Evolutionary conservation across 2,329 filamentous ascomycete genomes (phyloP).

Genomic region (Chrysoporthe austroafricana): DNA sequence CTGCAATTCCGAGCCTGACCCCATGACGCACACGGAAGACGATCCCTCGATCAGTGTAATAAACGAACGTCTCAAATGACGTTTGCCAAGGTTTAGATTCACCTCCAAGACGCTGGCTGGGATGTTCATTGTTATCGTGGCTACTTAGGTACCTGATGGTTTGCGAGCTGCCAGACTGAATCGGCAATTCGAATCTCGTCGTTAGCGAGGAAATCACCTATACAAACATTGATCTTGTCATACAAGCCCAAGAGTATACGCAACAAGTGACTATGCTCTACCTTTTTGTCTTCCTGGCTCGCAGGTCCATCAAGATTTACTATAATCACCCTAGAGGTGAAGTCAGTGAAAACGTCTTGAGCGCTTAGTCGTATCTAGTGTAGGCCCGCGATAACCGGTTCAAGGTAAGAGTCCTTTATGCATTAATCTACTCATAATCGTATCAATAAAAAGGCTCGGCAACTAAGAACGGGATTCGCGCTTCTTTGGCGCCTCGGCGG

Average conservation of each 20-base stretch:
- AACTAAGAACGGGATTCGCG: neutral
- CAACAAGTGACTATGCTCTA: neutral
- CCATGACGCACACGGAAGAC: no score
- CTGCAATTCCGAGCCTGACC: neutral
- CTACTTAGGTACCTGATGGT: neutral
- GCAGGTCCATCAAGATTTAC: neutral
- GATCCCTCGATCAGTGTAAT: neutral
- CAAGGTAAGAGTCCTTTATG: neutral
- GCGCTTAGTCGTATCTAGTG: neutral
- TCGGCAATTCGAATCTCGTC: neutral
- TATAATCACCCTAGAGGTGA: neutral
- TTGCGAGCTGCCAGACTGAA: neutral
- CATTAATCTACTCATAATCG: neutral
- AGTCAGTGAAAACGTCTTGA: neutral
- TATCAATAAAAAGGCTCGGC: neutral
- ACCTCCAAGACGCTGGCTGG: neutral
- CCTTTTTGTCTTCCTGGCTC: neutral
- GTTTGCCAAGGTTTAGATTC: neutral
- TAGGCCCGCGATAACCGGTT: neutral
- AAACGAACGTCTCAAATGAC: neutral
- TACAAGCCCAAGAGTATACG: neutral
- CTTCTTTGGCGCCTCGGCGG: conserved; percentile 11
- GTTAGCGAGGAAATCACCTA: neutral
- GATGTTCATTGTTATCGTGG: neutral
- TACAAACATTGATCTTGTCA: neutral